Evolutionary conservation across 306 rosid genomes (phyloP), one percentile per base, ranked within the genome.

Genomic region (Cucurbita maxima): DNA sequence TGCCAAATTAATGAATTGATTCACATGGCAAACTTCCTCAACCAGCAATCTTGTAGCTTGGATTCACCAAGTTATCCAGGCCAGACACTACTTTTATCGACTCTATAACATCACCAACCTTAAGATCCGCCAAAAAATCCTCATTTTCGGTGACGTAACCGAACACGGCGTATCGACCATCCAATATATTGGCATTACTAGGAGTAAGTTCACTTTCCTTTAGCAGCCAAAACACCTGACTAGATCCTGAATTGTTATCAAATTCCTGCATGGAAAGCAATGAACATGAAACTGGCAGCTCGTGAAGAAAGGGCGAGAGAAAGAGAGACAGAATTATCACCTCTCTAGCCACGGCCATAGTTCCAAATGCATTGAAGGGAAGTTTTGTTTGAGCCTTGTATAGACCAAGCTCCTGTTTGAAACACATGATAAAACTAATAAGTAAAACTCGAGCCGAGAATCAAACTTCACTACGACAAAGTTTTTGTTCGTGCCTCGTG

Each of bases 291-390:
- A 79, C 37, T 9, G 55, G 59, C 70, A 53, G 72, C 19, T 14
- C 38, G 44, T 30, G 30, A 10, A 73, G 73, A 47, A 13, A 47
- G 3, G 5, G 44, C 7, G 37, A 48, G 73, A 68, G 57, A 69
- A 10, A 16, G 22, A 50, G 36, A 14, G 73, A 25, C 7, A n/a
- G 58, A 44, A 72, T 47, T 44, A 91, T 85, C 79, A 94, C 98
- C 66, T 94, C 98, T 90, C 98, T 87, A 48, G 98, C 97, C 98
- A 94, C 89, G 59, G 98, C 97, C 98, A 94, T 94, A 20, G 98
- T 94, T 81, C 98, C 98, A 69, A 94, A 94, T 47, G 98, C 98
- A 79, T 94, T 94, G 81, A 94, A 94, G 1, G 98, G 98, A 78
- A 94, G 96, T 84, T 84, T 90, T 75, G 97, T 90, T 83, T 94